Evolutionary conservation across 2,329 filamentous ascomycete species (phyloP).

Genomic region (Nigrograna mackinnonii): DNA sequence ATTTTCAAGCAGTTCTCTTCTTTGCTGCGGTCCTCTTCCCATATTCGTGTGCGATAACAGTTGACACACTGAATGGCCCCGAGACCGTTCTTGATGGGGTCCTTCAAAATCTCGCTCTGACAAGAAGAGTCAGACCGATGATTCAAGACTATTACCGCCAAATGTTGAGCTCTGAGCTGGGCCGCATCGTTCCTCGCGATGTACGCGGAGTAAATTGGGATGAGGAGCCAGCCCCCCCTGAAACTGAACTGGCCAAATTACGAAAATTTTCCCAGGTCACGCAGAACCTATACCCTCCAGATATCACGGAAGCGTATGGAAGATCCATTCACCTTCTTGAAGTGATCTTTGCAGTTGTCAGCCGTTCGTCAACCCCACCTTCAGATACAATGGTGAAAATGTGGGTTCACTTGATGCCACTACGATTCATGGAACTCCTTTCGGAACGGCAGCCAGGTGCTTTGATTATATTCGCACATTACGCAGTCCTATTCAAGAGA

Average conservation of each 20-base stretch:
- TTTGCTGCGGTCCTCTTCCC: conserved; percentile 22
- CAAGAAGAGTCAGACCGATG: conserved; percentile 27
- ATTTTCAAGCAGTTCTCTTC: conserved; percentile 42
- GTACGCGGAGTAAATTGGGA: conserved; percentile 19
- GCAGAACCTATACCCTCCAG: conserved; percentile 27
- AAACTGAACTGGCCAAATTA: conserved; percentile 24
- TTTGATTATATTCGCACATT: conserved; percentile 41
- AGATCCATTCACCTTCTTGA: conserved; percentile 25
- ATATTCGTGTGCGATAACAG: conserved; percentile 22
- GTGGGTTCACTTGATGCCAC: conserved; percentile 25
- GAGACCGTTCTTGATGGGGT: conserved; percentile 21
- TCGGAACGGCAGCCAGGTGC: conserved; percentile 32
- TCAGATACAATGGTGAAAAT: conserved; percentile 29
- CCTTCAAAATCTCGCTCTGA: conserved; percentile 25
- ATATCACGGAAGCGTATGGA: conserved; percentile 30
- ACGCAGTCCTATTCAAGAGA: conserved; percentile 31
- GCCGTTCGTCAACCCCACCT: conserved; percentile 13
- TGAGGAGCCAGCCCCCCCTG: conserved; percentile 13
- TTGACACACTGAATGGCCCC: conserved; percentile 11
- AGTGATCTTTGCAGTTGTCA: conserved; percentile 19
- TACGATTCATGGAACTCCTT: conserved; percentile 30
- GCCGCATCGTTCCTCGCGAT: conserved; percentile 23
- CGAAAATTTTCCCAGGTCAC: conserved; percentile 27
- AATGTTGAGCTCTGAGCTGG: conserved; percentile 16
- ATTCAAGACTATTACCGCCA: conserved; percentile 16